These are phyloP conservation scores for Grifola frondosa DNA, from an alignment of 1,284 basidiomycete genomes.

Conservation along the genomic window DNA sequence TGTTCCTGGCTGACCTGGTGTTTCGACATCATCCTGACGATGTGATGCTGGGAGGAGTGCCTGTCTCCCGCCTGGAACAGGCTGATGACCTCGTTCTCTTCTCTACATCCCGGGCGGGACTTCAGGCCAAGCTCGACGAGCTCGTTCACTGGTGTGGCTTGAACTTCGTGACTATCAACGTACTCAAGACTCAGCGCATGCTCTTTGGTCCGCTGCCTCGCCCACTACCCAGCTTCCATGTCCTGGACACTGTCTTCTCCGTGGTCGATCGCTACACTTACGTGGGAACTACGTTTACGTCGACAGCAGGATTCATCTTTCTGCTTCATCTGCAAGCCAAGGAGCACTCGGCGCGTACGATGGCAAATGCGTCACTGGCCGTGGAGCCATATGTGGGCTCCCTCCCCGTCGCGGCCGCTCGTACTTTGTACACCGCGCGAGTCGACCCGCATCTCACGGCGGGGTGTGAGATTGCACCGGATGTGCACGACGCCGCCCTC, in stretches of 20 bases:
- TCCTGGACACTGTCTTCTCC: not conserved
- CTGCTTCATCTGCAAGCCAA: not conserved
- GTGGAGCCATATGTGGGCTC: conserved; percentile 5
- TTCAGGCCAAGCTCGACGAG: conserved; percentile 26
- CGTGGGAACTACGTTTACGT: conserved; percentile 3
- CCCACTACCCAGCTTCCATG: not conserved
- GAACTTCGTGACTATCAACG: not conserved
- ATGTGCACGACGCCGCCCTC: no score
- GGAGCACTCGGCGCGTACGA: not conserved
- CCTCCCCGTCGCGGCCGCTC: not conserved
- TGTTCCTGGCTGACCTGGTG: conserved; percentile 30
- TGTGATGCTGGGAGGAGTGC: conserved; percentile 16
- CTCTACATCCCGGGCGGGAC: conserved; percentile 19
- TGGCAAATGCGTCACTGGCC: not conserved
- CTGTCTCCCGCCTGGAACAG: conserved; percentile 25
- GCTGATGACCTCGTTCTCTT: conserved; percentile 33
- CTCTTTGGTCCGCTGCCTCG: not conserved
- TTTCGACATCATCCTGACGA: conserved; percentile 18
- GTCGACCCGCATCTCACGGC: conserved; percentile 8
- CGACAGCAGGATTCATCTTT: conserved; percentile 5
- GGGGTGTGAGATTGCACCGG: conserved; percentile 7
- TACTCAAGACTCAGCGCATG: not conserved
- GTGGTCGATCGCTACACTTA: not conserved
- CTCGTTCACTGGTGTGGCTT: conserved; percentile 21
- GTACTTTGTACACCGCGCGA: conserved; percentile 1